Percentiles rank a stretch among this genome's conserved stretches.
phyloP scores from a whole-genome alignment of 257 asterid genomes.

The Solanum pinnatisectum region DNA sequence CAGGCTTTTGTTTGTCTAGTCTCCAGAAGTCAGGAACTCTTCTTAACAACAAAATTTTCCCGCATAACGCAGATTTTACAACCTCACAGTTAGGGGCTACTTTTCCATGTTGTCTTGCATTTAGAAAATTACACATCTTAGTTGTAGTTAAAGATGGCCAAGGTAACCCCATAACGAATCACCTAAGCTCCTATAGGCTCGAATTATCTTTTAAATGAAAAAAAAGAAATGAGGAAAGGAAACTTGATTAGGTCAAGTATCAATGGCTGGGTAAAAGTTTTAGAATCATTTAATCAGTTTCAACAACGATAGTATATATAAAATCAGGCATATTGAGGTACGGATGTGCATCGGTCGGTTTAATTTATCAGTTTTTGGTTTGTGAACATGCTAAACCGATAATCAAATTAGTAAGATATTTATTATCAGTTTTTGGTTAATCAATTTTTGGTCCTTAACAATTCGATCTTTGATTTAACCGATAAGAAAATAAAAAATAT shows the following conservation, averaged over 20 bases:
- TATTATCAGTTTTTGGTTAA: too few relatives aligned
- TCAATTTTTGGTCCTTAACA: too few relatives aligned
- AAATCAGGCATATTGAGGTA: not conserved
- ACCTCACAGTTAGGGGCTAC: not conserved
- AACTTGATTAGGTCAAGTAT: not conserved
- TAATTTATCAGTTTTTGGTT: too few relatives aligned
- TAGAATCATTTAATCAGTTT: not conserved
- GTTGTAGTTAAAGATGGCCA: not conserved
- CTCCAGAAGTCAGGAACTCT: not conserved
- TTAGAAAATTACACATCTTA: not conserved
- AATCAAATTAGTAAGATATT: too few relatives aligned
- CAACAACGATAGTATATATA: not conserved
- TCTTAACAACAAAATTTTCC: not conserved
- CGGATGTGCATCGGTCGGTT: not conserved
- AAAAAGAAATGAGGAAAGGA: not conserved
- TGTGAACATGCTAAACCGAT: too few relatives aligned
- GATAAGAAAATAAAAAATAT: too few relatives aligned
- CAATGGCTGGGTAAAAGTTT: not conserved
- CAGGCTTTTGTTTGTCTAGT: not conserved
- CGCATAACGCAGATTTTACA: not conserved
- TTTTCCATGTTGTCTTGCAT: not conserved
- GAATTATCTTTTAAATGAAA: not conserved
- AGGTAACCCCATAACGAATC: not conserved
- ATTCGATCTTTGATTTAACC: too few relatives aligned
- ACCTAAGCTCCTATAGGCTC: not conserved